Base-by-base conservation (phyloP, 768 basidiomycete genomes). In the Collybia sordida region DNA sequence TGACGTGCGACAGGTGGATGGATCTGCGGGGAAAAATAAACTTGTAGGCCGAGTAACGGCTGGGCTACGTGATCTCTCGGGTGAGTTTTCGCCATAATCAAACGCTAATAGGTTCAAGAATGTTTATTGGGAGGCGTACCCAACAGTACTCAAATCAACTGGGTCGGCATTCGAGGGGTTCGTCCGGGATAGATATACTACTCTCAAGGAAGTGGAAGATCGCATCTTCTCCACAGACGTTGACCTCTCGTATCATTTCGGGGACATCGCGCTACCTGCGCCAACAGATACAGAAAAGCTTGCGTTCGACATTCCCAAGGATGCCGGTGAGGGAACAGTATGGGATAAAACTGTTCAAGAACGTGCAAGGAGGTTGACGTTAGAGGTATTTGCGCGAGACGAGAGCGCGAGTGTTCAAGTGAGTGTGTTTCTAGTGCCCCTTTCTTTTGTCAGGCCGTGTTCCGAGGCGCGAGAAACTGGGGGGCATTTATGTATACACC, bases 371-470 rank as follows among this genome's bases (percentile, higher is more conserved):
- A 66, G 69, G 37, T 74, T 80, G 1, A 95, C 93, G 19, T 69
- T 98, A 31, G 83, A 93, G 51, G 69, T 84, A 1, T 98, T 98
- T 63, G 92, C 93, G 3, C 68, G 72, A 25, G 93, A 98, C 58
- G 87, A 95, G 59, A 93, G 91, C 61, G 93, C 90, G 7, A 92
- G 90, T 56, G 93, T 97, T 2, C 93, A 94, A 82, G 92, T 90
- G 21, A 31, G n/a, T 40, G 50, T 31, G 39, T 12, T 40, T 47
- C 36, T 28, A 4, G 12, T 18, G 39, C 45, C 39, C 4, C n/a
- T n/a, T n/a, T n/a, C n/a, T n/a, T n/a, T n/a, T n/a, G n/a, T n/a
- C n/a, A n/a, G n/a, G n/a, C n/a, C n/a, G n/a, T n/a, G n/a, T n/a
- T n/a, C n/a, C n/a, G n/a, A n/a, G n/a, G n/a, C n/a, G n/a, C n/a